Percentiles rank a stretch among this genome's conserved stretches.
These are phyloP conservation scores for Ceratocystis harringtonii DNA, from an alignment of 2,329 filamentous ascomycete genomes.

Conservation along the genomic window DNA sequence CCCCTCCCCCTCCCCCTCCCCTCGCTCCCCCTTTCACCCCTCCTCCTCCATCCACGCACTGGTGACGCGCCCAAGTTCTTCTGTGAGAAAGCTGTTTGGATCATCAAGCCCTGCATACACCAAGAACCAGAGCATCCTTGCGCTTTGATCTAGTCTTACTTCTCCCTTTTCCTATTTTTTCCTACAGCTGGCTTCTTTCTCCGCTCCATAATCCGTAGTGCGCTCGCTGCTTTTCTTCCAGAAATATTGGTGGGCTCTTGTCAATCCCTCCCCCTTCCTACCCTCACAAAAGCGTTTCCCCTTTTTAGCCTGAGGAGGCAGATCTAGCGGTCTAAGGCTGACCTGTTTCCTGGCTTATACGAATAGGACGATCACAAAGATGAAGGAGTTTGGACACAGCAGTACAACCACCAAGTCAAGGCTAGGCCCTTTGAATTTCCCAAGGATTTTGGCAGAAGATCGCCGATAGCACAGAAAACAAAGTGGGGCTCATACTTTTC, in stretches of 20 bases:
- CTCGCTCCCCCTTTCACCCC: not conserved
- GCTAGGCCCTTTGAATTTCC: not conserved
- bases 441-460: slow-evolving; percentile 1
- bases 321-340: not conserved
- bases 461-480: not conserved
- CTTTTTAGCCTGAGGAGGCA: not conserved
- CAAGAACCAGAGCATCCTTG: not conserved
- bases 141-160: not conserved
- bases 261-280: not conserved
- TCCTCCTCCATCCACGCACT: not conserved
- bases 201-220: not conserved
- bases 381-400: not conserved
- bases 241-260: not conserved
- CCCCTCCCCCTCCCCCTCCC: not conserved
- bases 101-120: not conserved
- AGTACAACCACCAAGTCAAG: no score
- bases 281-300: not conserved
- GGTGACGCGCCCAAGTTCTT: not conserved
- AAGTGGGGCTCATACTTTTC: not conserved
- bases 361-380: not conserved
- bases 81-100: not conserved
- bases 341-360: not conserved
- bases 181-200: not conserved
- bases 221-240: not conserved
- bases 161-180: not conserved